These are phyloP conservation scores for Penicillium sp. DNA, from an alignment of 2,329 filamentous ascomycete species.

Conservation along the genomic window DNA sequence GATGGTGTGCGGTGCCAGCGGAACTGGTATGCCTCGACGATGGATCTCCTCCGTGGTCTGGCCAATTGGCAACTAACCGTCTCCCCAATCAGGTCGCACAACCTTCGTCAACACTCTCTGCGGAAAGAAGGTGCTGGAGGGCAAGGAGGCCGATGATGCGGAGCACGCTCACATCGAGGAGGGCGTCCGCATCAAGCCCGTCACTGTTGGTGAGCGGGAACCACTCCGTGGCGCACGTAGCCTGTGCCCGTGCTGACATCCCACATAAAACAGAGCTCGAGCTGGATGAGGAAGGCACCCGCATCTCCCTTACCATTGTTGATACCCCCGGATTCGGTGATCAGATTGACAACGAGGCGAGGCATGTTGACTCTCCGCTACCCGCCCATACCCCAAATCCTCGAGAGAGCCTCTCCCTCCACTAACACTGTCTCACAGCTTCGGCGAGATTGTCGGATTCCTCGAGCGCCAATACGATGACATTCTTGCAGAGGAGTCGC, in stretches of 20 bases:
- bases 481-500: conserved; percentile 97
- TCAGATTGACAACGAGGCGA: conserved; percentile 98
- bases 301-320: conserved; percentile 96
- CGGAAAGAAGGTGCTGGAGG: conserved; percentile 84
- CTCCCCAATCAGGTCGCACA: conserved; percentile 69
- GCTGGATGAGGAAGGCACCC: conserved; percentile 96
- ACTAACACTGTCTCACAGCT: conserved; percentile 58
- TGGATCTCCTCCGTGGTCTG: conserved; percentile 4
- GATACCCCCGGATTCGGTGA: conserved; percentile 98
- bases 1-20: conserved; percentile 99
- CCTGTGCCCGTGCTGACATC: conserved; percentile 30
- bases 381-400: neutral
- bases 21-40: conserved; percentile 69
- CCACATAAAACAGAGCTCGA: conserved; percentile 69
- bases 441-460: conserved; percentile 96
- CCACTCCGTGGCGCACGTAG: neutral
- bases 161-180: conserved; percentile 89
- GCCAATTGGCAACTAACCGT: conserved; percentile 19
- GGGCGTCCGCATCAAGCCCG: conserved; percentile 96
- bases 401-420: neutral
- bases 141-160: conserved; percentile 93
- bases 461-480: conserved; percentile 99
- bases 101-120: conserved; percentile 99
- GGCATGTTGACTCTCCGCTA: conserved; percentile 56
- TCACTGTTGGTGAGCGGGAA: conserved; percentile 80